A percentile compares a stretch with the other conserved stretches of the same genome.
These are phyloP conservation scores for Fagopyrum homotropicum DNA, from an alignment of 148 eudicot genomes.

Conservation along the genomic window DNA sequence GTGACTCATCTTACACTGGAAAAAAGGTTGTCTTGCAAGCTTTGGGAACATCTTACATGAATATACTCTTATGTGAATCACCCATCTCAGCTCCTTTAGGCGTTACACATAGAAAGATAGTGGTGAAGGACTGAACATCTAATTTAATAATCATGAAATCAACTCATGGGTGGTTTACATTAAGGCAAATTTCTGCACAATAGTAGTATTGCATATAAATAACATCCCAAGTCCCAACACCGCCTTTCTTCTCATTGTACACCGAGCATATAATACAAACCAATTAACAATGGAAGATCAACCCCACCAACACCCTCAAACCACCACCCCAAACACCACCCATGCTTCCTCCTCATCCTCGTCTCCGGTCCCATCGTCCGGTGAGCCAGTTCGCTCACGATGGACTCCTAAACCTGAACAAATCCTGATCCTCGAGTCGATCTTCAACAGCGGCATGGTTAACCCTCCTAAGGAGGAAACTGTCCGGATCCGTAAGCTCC, in stretches of 20 bases:
- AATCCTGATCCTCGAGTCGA: constrained; percentile 74
- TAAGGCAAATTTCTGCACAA: background rate
- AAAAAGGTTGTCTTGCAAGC: too few species aligned
- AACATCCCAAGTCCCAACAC: constrained; percentile 13
- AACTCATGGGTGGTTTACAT: background rate
- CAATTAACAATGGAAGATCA: constrained; percentile 2
- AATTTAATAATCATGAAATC: background rate
- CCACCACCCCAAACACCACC: background rate
- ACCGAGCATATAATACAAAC: background rate
- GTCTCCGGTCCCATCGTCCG: background rate
- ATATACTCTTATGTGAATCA: too few species aligned
- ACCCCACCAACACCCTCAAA: background rate
- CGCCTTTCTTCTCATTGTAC: background rate
- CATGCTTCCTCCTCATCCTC: background rate
- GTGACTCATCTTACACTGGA: too few species aligned
- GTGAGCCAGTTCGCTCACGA: constrained; percentile 62
- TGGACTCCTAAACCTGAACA: constrained; percentile 95
- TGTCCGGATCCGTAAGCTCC: constrained; percentile 57
- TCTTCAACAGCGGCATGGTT: constrained; percentile 89
- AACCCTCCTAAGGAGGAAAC: constrained; percentile 92
- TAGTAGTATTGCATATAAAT: background rate
- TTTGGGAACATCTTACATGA: too few species aligned
- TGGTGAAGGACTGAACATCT: background rate
- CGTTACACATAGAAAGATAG: background rate
- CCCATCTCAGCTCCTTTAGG: too few species aligned